Evolutionary conservation across 2,329 filamentous ascomycete genomes (phyloP).

Genomic region (Ceratocystis cacaofunesta): DNA sequence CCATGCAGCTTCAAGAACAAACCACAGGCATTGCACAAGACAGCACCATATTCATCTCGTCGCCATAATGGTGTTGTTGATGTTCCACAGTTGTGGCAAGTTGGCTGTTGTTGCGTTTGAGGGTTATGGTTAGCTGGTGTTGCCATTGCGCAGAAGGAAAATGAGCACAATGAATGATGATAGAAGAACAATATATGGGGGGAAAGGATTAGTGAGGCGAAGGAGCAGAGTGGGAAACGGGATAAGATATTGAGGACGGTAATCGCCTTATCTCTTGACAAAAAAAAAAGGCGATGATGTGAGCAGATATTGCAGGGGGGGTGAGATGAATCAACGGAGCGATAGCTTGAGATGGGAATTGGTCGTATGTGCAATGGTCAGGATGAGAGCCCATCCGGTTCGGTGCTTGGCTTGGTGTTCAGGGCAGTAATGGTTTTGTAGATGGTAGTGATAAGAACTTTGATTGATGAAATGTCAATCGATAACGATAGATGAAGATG

Average conservation of each 20-base stretch:
- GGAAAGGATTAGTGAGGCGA: neutral
- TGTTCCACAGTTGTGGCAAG: slow-evolving; percentile 91
- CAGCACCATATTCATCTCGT: slow-evolving; percentile 85
- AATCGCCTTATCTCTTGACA: neutral
- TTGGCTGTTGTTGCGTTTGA: slow-evolving; percentile 58
- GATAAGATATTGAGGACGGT: slow-evolving; percentile 3
- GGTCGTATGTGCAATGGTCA: neutral
- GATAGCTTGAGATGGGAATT: neutral
- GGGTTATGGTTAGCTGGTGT: slow-evolving; percentile 36
- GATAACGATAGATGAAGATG: slow-evolving; percentile 8
- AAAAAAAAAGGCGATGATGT: neutral
- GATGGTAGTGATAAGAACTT: neutral
- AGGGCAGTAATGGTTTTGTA: neutral
- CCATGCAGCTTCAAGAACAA: slow-evolving; percentile 95
- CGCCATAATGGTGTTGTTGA: slow-evolving; percentile 95
- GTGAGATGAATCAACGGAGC: neutral
- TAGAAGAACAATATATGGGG: neutral
- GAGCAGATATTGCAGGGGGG: neutral
- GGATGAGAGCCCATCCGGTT: neutral
- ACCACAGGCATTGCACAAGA: slow-evolving; percentile 96
- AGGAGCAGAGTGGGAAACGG: neutral
- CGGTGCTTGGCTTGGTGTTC: neutral
- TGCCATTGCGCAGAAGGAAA: slow-evolving; percentile 27
- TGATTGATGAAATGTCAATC: slow-evolving; percentile 7
- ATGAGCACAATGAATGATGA: neutral